Evolutionary conservation across 495 filamentous ascomycete genomes (phyloP).

Genomic region (Xylaria bambusicola): DNA sequence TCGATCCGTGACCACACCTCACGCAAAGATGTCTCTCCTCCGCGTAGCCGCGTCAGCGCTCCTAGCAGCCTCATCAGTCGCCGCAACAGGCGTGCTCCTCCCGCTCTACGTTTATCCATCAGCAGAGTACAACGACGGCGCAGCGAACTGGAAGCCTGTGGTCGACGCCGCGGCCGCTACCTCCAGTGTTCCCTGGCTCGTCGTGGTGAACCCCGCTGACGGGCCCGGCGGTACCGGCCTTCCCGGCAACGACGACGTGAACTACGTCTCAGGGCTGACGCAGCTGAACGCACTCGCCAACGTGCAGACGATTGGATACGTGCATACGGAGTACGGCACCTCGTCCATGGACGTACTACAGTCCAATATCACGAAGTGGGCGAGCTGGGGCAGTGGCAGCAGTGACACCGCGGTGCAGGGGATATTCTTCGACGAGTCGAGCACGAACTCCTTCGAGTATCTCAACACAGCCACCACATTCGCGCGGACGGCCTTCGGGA

Average conservation of each 20-base stretch:
- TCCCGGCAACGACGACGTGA: constrained; percentile 22
- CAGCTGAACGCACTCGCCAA: constrained; percentile 47
- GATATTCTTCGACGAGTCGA: constrained; percentile 31
- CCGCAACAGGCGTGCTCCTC: constrained; percentile 44
- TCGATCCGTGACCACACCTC: no score
- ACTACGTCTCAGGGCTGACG: constrained; percentile 38
- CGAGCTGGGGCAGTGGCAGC: constrained; percentile 39
- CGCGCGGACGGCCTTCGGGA: constrained; percentile 10
- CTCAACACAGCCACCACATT: not conserved
- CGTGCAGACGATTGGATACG: constrained; percentile 51
- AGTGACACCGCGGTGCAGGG: constrained; percentile 24
- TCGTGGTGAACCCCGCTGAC: constrained; percentile 50
- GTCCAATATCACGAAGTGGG: constrained; percentile 45
- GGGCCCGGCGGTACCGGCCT: constrained; percentile 41
- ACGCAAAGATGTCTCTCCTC: not conserved
- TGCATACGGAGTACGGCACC: constrained; percentile 40
- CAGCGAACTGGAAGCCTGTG: constrained; percentile 45
- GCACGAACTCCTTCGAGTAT: not conserved
- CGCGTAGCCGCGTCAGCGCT: not conserved
- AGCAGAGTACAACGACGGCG: constrained; percentile 14
- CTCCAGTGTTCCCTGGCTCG: constrained; percentile 38
- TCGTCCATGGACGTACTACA: constrained; percentile 33
- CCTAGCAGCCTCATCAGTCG: not conserved
- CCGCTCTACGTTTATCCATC: constrained; percentile 54
- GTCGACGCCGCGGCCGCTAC: constrained; percentile 36